These are phyloP conservation scores for Rhodomyrtus tomentosa DNA, from an alignment of 345 rosid genomes.

Conservation along the genomic window DNA sequence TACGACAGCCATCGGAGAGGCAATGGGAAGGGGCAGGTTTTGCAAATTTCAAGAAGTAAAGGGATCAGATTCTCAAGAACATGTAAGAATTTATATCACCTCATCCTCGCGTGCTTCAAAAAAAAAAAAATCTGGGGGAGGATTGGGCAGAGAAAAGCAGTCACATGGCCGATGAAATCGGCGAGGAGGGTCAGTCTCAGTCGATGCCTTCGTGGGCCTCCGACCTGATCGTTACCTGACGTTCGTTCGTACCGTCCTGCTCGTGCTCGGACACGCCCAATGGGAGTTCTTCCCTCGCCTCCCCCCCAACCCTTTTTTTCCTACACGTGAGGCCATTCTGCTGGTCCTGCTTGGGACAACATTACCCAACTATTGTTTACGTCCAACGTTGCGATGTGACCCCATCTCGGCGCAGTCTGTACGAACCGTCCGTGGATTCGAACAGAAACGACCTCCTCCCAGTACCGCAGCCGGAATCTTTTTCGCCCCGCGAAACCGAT, in stretches of 20 bases:
- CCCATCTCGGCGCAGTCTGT: neutral
- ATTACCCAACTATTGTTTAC: neutral
- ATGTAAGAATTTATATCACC: neutral
- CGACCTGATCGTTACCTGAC: neutral
- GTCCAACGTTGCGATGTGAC: neutral
- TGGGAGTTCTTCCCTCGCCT: neutral
- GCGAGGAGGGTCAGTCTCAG: neutral
- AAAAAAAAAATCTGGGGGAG: neutral
- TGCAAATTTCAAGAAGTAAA: neutral
- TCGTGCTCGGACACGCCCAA: neutral
- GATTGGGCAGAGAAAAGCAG: neutral
- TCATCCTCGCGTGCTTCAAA: neutral
- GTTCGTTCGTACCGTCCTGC: neutral
- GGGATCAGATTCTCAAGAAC: neutral
- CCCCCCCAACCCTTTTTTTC: neutral
- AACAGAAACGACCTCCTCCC: neutral
- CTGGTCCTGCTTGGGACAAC: neutral
- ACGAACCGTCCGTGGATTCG: neutral
- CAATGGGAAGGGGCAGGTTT: neutral
- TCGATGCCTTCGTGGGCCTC: slow-evolving; percentile 4
- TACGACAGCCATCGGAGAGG: neutral
- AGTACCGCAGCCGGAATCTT: neutral
- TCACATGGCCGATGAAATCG: neutral
- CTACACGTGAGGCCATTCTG: neutral
- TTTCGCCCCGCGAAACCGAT: neutral